Base-by-base conservation (phyloP, 139 green algal species). In the Ettlia oleoabundans region DNA sequence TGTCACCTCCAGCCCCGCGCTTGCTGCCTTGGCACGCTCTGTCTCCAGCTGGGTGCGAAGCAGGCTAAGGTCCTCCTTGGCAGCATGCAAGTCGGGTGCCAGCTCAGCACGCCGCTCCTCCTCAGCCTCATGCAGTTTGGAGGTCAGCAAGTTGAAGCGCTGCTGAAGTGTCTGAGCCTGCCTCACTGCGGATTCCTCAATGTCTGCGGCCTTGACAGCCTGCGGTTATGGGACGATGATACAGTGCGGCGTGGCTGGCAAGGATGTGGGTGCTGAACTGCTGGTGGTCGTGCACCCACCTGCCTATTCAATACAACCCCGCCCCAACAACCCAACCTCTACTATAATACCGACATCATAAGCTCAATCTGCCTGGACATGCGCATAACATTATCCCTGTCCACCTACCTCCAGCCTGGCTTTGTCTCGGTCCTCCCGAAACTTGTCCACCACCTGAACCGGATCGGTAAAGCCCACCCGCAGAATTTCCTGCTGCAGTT, bases 21-120 rank as follows among this genome's bases (percentile, higher is more conserved):
- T 47, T 30, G 82, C 61, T 21, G 53, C 78, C 69, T 82, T 85
- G 47, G 51, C 42, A 22, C 26, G 47, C 63, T 84, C 78, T 38
- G 15, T 37, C n/a, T 62, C 40, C 84, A 81, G 58, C 78, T 87
- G 73, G 35, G 40, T 65, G 63, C 47, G 43, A 43, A 85, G 37
- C 55, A 67, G 61, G 30, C 70, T 76, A 35, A 86, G 58, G 30
- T 88, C 76, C 40, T 86, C 76, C 26, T 78, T 30, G 0, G 53
- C 61, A 24, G 40, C 52, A 28, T 66, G 74, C 24, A 86, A 40
- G 30, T 80, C 52, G 37, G 81, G 69, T 58, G 47, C 77, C 82
- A 74, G 76, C 84, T 88, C 85, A 78, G 80, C 52, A 1, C 78
- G 43, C 65, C 78, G 65, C 47, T 77, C 65, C 2, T 83, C 78